A percentile compares a stretch with the other conserved stretches of the same genome.
Conservation (phyloP, 2,329 filamentous ascomycete genomes). For the Plectosphaerella cucumerina region DNA sequence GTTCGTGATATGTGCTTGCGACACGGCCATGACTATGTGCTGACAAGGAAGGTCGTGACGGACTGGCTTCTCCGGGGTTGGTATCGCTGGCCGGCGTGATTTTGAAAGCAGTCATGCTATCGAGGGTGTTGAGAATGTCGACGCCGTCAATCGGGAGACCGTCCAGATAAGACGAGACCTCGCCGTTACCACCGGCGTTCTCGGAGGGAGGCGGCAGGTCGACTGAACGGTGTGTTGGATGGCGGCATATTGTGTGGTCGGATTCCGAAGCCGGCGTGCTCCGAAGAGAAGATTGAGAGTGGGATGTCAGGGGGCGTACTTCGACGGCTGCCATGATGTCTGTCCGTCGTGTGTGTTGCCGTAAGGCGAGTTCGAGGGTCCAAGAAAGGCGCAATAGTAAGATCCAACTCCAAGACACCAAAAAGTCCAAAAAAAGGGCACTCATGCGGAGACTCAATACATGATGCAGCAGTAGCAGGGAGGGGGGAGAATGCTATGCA, state of each 20-base stretch:
- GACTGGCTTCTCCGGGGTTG: slow-evolving; percentile 6
- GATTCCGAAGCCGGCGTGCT: slow-evolving; percentile 23
- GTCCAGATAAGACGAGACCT: slow-evolving; percentile 21
- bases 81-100: slow-evolving; percentile 25
- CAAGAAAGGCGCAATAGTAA: slow-evolving; percentile 23
- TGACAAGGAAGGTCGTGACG: background rate
- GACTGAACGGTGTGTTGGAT: slow-evolving; percentile 21
- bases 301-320: slow-evolving; percentile 22
- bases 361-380: slow-evolving; percentile 4
- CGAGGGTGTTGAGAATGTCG: slow-evolving; percentile 31
- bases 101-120: slow-evolving; percentile 35
- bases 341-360: background rate
- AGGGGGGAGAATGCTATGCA: slow-evolving; percentile 11
- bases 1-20: background rate
- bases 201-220: slow-evolving; percentile 20
- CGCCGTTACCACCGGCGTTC: slow-evolving; percentile 25
- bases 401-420: slow-evolving; percentile 39
- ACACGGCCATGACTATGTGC: slow-evolving; percentile 1
- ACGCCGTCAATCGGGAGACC: slow-evolving; percentile 20
- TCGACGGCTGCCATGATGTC: slow-evolving; percentile 28
- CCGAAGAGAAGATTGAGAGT: slow-evolving; percentile 32
- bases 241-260: background rate
- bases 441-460: slow-evolving; percentile 27
- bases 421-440: slow-evolving; percentile 28
- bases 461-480: slow-evolving; percentile 30